Evolutionary conservation across 2,329 filamentous ascomycete species (phyloP).

Genomic region (Beauveria sp.): DNA sequence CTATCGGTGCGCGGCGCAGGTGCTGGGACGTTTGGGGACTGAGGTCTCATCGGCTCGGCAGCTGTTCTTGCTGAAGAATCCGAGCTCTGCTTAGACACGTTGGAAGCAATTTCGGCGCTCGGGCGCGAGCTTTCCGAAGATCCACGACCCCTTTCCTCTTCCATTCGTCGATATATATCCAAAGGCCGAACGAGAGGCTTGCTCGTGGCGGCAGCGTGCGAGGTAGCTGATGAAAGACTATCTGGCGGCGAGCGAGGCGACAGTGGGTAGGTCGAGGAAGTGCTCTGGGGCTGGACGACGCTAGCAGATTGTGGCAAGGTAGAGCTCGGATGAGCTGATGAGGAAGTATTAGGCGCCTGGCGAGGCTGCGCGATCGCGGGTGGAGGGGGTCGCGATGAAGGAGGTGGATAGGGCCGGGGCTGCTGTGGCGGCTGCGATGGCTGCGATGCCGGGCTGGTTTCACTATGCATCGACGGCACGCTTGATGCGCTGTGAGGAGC

Average conservation of each 20-base stretch:
- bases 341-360: neutral
- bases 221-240: neutral
- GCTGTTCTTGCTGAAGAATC: slow-evolving; percentile 9
- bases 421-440: neutral
- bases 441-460: slow-evolving; percentile 16
- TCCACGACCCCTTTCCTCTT: slow-evolving; percentile 50
- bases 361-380: neutral
- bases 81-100: slow-evolving; percentile 21
- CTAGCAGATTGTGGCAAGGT: neutral
- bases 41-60: slow-evolving; percentile 15
- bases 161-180: slow-evolving; percentile 68
- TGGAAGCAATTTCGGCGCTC: slow-evolving; percentile 38
- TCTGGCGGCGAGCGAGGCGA: slow-evolving; percentile 8
- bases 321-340: neutral
- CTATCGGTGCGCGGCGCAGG: slow-evolving; percentile 22
- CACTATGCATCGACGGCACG: slow-evolving; percentile 18
- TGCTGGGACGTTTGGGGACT: neutral
- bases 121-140: slow-evolving; percentile 51
- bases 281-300: neutral
- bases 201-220: slow-evolving; percentile 5
- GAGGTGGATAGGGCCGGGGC: neutral
- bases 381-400: neutral
- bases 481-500: neutral
- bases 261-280: slow-evolving; percentile 2
- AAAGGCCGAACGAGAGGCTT: slow-evolving; percentile 64